Conservation (phyloP, 129 eudicot species). For the Glebionis coronaria region DNA sequence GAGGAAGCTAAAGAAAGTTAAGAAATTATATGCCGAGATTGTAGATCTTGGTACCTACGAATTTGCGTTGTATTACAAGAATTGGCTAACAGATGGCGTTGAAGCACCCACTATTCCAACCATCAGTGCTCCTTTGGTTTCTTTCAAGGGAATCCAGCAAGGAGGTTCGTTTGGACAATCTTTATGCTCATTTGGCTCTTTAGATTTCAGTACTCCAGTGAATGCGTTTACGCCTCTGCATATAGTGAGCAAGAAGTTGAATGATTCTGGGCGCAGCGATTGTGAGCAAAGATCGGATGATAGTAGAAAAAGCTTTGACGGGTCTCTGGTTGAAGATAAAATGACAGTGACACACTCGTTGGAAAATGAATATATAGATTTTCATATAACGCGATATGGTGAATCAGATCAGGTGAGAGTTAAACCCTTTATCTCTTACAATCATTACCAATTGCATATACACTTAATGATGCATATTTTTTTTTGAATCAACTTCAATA, state of each 20-base stretch:
- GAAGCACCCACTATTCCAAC: background rate
- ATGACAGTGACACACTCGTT: slow-evolving; percentile 5
- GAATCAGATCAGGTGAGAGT: background rate
- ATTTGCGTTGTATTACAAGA: slow-evolving; percentile 11
- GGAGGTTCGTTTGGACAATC: background rate
- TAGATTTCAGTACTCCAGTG: slow-evolving; percentile 5
- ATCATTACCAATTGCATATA: background rate
- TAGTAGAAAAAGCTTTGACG: background rate
- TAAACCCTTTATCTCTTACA: too few species aligned
- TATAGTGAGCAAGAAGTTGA: background rate
- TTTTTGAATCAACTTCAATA: background rate
- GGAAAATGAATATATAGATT: background rate
- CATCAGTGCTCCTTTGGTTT: background rate
- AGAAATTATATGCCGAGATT: slow-evolving; percentile 6
- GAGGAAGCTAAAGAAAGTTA: background rate
- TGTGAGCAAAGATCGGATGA: background rate
- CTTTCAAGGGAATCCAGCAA: background rate
- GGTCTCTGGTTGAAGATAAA: slow-evolving; percentile 4
- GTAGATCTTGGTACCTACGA: background rate
- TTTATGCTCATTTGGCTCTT: background rate
- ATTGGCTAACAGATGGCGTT: slow-evolving; percentile 3
- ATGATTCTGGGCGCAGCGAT: background rate
- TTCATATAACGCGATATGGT: background rate
- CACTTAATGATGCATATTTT: background rate
- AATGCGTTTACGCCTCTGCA: background rate